Evolutionary conservation across 768 basidiomycete species (phyloP), one percentile per base, ranked within the genome.

Genomic region (Russula griseocarnosa): DNA sequence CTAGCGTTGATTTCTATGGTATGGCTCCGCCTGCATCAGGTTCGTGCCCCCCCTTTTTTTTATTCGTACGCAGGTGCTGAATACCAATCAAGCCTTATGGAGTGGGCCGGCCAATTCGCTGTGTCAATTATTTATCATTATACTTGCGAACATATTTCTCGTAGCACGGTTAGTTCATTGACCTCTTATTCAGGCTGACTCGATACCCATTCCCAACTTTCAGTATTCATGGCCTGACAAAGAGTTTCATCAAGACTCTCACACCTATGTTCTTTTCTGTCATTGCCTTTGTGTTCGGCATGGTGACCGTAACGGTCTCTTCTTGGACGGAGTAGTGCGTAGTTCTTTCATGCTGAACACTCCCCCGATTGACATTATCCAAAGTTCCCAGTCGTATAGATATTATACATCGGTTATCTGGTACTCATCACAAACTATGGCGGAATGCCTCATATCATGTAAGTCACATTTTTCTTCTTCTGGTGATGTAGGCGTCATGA

Each of bases 371-470:
- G 38, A 60, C n/a, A 42, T 22, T 3, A 40, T 18, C 13, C 1
- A 13, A 42, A 60, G 58, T 1, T 1, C 40, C 2, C 20, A 3
- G 24, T 16, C 30, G 30, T 34, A 1, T 4, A 22, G 2, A 9
- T 5, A 53, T 47, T 5, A 10, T 13, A 22, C 42, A 24, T 60
- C 50, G 22, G 3, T 52, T 30, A 10, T 53, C 30, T 60, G 59
- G 59, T 52, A 52, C 32, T 8, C 30, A 6, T 13, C 26, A 18
- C 59, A 60, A 42, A 30, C 59, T 34, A 0, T 20, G 5, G 59
- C 40, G 8, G 59, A 60, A 16, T 60, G 40, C 30, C 42, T 60
- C 22, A 60, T 60, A 22, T 14, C 51, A 5, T 16, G 59, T 60
- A 53, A 13, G 51, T 26, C 24, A 8, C 6, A 20, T 59, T 24